phyloP scores from a whole-genome alignment of 2,329 filamentous ascomycete species.

The Mycogone perniciosa region DNA sequence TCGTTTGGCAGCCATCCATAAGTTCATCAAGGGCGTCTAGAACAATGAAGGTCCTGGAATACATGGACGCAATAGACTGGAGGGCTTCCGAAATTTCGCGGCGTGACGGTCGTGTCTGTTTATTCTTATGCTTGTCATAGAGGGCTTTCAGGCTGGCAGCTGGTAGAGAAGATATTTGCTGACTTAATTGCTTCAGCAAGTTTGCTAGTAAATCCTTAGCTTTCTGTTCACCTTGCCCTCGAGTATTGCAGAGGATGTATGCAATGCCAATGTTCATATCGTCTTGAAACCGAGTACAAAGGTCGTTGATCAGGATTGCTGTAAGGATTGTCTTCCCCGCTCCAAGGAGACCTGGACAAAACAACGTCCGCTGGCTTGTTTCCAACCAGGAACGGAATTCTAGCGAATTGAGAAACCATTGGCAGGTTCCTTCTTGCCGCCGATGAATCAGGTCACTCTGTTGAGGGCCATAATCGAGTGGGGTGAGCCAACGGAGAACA shows the following conservation, averaged over 20 bases:
- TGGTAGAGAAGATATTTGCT: neutral
- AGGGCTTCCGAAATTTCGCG: slow-evolving; percentile 5
- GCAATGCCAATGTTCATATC: neutral
- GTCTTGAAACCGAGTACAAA: neutral
- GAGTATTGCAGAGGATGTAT: neutral
- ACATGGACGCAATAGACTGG: neutral
- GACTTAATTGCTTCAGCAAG: neutral
- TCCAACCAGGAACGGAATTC: neutral
- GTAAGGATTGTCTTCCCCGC: slow-evolving; percentile 1
- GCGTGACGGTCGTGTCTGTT: neutral
- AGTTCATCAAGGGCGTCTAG: slow-evolving; percentile 4
- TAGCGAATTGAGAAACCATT: neutral
- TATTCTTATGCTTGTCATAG: neutral
- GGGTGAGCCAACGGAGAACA: neutral
- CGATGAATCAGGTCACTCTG: neutral
- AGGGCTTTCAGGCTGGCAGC: neutral
- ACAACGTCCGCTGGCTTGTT: neutral
- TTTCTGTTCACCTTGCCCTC: neutral
- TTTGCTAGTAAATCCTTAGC: neutral
- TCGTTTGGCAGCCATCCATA: neutral
- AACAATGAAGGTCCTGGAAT: slow-evolving; percentile 3
- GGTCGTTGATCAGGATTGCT: neutral
- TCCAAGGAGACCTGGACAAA: neutral
- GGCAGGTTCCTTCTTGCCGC: neutral
- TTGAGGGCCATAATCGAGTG: neutral